A percentile compares a stretch with the other conserved stretches of the same genome.
Evolutionary conservation across 306 rosid genomes (phyloP).

Genomic region (Begonia loranthoides): DNA sequence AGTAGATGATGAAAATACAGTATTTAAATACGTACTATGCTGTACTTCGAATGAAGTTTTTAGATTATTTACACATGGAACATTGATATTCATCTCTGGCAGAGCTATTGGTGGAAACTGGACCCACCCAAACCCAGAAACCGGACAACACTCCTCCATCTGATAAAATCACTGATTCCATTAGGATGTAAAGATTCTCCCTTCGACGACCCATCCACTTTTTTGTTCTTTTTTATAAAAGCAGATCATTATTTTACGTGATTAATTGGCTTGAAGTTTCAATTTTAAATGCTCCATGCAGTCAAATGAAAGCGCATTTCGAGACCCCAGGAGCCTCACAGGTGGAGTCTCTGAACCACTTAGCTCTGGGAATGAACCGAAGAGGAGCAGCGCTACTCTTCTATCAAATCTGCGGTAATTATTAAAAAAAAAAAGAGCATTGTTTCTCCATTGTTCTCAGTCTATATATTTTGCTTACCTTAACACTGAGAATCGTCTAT

Average conservation of each 20-base stretch:
- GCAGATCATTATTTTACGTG: neutral
- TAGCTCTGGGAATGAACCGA: conserved; percentile 53
- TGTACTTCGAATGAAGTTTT: no score
- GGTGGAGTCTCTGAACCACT: conserved; percentile 46
- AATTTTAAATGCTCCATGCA: conserved; percentile 14
- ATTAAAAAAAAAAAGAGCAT: neutral
- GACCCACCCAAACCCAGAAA: conserved; percentile 58
- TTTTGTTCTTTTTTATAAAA: conserved; percentile 2
- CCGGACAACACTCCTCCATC: conserved; percentile 17
- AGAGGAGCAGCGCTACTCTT: conserved; percentile 60
- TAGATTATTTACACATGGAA: no score
- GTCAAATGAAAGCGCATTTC: conserved; percentile 73
- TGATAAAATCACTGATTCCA: conserved; percentile 53
- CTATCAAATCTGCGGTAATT: conserved; percentile 68
- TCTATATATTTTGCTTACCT: neutral
- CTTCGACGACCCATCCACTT: no score
- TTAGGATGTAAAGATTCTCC: conserved; percentile 34
- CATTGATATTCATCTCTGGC: neutral
- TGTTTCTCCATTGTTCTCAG: no score
- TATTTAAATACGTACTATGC: no score
- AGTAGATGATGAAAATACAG: no score
- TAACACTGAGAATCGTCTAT: neutral
- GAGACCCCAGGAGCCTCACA: conserved; percentile 52
- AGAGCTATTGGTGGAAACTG: conserved; percentile 77
- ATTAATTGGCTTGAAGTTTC: neutral